Evolutionary conservation across 306 rosid species (phyloP).

Genomic region (Pueraria montana): DNA sequence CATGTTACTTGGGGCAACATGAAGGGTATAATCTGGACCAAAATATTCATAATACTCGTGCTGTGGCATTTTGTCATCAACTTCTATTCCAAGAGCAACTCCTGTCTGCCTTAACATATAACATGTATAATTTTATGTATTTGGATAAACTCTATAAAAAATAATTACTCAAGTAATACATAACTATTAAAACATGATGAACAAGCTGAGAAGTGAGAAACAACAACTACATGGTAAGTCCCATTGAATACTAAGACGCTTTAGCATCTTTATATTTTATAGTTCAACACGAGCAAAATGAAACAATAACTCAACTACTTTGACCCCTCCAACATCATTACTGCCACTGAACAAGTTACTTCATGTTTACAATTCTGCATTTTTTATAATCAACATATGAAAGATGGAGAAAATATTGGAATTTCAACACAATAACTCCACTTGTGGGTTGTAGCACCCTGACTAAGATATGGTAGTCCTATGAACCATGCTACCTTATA

Average conservation of each 20-base stretch:
- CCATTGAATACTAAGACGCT: background rate
- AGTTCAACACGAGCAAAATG: conserved; percentile 28
- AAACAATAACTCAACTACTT: conserved; percentile 16
- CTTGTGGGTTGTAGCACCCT: background rate
- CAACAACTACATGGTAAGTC: conserved; percentile 4
- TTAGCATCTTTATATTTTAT: conserved; percentile 7
- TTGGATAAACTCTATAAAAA: background rate
- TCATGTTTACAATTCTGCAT: background rate
- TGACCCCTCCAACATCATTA: conserved; percentile 25
- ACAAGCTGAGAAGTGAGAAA: conserved; percentile 32
- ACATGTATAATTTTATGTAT: conserved; percentile 36
- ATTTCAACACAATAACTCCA: conserved; percentile 12
- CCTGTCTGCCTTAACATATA: conserved; percentile 77
- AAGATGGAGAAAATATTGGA: conserved; percentile 8
- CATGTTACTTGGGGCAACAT: conserved; percentile 97
- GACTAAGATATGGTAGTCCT: background rate
- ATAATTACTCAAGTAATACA: conserved; percentile 24
- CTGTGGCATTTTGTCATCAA: conserved; percentile 93
- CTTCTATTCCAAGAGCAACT: conserved; percentile 92
- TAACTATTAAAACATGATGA: conserved; percentile 34
- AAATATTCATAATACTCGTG: conserved; percentile 93
- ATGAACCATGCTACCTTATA: conserved; percentile 14
- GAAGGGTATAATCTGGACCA: conserved; percentile 93
- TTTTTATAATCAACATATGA: background rate
- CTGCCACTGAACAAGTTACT: background rate